Base-by-base conservation (phyloP, 2,329 filamentous ascomycete genomes). In the Ophiocordyceps camponoti-floridani region DNA sequence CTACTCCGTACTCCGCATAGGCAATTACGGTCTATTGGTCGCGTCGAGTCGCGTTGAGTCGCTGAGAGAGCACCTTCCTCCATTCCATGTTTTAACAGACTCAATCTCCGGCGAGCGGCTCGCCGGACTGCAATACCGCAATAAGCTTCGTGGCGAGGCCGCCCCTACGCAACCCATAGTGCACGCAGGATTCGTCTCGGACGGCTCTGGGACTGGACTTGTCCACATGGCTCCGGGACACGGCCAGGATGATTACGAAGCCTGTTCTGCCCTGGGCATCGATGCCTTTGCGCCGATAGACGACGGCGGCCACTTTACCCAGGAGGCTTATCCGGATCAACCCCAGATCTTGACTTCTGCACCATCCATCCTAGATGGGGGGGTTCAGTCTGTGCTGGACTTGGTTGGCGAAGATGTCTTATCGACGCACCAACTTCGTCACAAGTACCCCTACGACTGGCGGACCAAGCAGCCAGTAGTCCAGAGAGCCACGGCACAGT, bases 391-490 rank as follows among this genome's bases (percentile, higher is more conserved):
- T 4, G 79, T 95, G 1, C 60, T 96, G 31, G 68, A 79, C 1
- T 67, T 91, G 43, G 67, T 95, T 2, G 64, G 69, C 26, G 65
- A 71, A 0, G 66, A 77, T 48, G 72, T 96, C 4, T 64, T 95
- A 38, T 70, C 72, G 37, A 73, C 73, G 4, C 82, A 93, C 52
- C 70, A 69, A 46, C 82, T 89, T 57, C 72, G 71, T 44, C 91
- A 98, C 68, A 96, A 94, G 61, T 96, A 96, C 58, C 91, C 91
- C 0, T 94, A 96, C 53, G 91, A 98, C 62, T 98, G 91, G 91
- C 75, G 91, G 45, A 94, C 89, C 0, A 98, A 96, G 62, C 72
- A 83, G 52, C 91, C 91, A 1, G 80, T 98, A 43, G 86, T 98
- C 47, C 77, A 93, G 31, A 70, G 91, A 51, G 89, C 91, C 4